Base-by-base conservation (phyloP, 148 eudicot genomes). In the Simmondsia chinensis region DNA sequence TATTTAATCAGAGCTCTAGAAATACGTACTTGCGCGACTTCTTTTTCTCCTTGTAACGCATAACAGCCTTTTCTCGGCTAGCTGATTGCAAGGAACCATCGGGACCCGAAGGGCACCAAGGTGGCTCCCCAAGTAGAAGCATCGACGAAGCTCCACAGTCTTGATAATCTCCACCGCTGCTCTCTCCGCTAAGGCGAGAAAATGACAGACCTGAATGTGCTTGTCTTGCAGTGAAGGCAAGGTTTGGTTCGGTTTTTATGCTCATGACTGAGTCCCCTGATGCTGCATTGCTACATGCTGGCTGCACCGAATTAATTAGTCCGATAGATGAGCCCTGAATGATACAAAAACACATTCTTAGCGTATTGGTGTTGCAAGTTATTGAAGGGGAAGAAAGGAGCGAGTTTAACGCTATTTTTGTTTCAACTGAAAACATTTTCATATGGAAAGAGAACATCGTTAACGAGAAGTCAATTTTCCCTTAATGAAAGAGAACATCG, bases 1-100 rank as follows among this genome's bases (percentile, higher is more conserved):
- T n/a, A 40, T 12, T 35, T 7, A 10, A 5, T 6, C 20, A 54
- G 39, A 9, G 27, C 24, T 46, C 24, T n/a, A 11, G n/a, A 33
- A 3, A 56, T 47, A 65, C 88, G 68, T 77, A 91, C 99, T 76
- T 82, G 50, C 95, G 85, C 6, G 64, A 45, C 68, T 82, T 82
- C 76, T 82, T 91, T 69, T 91, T 91, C 59, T 91, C 99, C 75
- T 68, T 85, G 80, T 91, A 91, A 37, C 99, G 93, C 81, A 72
- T 43, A 33, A 91, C 94, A 31, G 99, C 97, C 64, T 74, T 63
- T 22, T 66, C 71, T 65, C 95, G 81, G 52, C 38, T 77, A 28
- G 58, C 60, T 43, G 89, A 58, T 26, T 72, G 61, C 12, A 39
- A 30, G 0, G 75, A 71, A 64, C 64, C 72, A 34, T 75, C 85